These are phyloP conservation scores for Scleromitrula shiraiana DNA, from an alignment of 2,329 filamentous ascomycete species.

Conservation along the genomic window DNA sequence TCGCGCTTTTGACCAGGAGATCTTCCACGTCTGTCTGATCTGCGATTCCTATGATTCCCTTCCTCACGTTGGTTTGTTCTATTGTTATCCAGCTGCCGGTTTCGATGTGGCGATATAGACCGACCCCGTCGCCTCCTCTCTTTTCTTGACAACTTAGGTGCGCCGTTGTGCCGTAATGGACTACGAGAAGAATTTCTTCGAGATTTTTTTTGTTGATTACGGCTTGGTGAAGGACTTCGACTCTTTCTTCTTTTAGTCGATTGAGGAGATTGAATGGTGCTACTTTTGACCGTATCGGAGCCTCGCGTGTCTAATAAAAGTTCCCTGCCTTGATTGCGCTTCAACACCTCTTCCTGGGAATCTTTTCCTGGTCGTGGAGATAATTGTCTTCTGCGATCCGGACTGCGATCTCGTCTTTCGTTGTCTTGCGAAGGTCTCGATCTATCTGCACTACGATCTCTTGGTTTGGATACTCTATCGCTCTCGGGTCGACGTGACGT, in stretches of 20 bases:
- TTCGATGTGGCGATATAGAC: conserved; percentile 24
- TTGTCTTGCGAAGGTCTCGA: conserved; percentile 23
- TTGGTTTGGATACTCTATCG: conserved; percentile 26
- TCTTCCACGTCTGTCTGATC: conserved; percentile 24
- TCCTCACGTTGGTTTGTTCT: conserved; percentile 16
- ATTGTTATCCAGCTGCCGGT: conserved; percentile 22
- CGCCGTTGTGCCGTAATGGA: conserved; percentile 22
- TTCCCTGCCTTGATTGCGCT: conserved; percentile 30
- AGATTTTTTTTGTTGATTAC: conserved; percentile 29
- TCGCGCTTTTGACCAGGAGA: conserved; percentile 24
- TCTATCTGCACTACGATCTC: conserved; percentile 27
- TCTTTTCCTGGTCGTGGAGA: conserved; percentile 26
- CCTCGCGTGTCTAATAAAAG: conserved; percentile 29
- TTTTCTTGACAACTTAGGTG: conserved; percentile 16
- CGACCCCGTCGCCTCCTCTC: conserved; percentile 24
- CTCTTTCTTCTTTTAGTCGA: conserved; percentile 29
- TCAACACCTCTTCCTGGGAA: conserved; percentile 27
- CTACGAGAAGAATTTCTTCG: conserved; percentile 27
- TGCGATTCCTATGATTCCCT: conserved; percentile 20
- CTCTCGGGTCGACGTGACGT: conserved; percentile 29
- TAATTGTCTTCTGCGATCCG: conserved; percentile 24
- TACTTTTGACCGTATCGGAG: conserved; percentile 27
- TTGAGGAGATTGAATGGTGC: conserved; percentile 25
- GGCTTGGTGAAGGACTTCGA: conserved; percentile 27
- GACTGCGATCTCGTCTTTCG: conserved; percentile 26